Conservation (phyloP, 306 rosid genomes). For the Prunus dulcis region DNA sequence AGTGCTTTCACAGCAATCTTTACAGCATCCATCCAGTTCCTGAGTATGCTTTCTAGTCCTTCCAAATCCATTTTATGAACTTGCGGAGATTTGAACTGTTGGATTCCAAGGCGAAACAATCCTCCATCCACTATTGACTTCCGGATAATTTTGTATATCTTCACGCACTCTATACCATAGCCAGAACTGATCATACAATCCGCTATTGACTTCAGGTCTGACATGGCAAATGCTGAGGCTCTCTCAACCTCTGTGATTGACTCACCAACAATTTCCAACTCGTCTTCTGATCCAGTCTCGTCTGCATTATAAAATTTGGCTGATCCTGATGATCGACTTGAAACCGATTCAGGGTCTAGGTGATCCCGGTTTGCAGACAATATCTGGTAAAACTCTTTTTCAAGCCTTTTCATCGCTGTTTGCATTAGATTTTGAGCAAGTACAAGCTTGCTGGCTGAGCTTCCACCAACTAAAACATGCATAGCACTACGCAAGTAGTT, state of each 20-base stretch:
- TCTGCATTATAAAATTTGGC: slow-evolving; percentile 17
- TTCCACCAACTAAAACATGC: slow-evolving; percentile 27
- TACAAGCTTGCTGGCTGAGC: slow-evolving; percentile 31
- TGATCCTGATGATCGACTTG: slow-evolving; percentile 28
- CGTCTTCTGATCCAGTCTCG: slow-evolving; percentile 15
- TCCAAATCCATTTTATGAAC: slow-evolving; percentile 39
- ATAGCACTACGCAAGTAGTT: slow-evolving; percentile 30
- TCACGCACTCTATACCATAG: slow-evolving; percentile 48
- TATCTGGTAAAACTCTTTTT: slow-evolving; percentile 41
- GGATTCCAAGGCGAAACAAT: slow-evolving; percentile 36
- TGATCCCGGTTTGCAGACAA: slow-evolving; percentile 29
- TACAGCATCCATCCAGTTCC: slow-evolving; percentile 34
- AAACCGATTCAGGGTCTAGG: slow-evolving; percentile 46
- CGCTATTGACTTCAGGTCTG: slow-evolving; percentile 48
- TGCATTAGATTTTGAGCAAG: slow-evolving; percentile 52
- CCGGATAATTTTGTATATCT: slow-evolving; percentile 35
- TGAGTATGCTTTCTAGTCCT: slow-evolving; percentile 21
- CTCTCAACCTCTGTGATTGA: slow-evolving; percentile 25
- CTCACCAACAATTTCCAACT: slow-evolving; percentile 19
- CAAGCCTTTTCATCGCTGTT: slow-evolving; percentile 46
- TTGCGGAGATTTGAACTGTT: slow-evolving; percentile 33
- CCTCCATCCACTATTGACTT: slow-evolving; percentile 46
- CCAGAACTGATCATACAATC: slow-evolving; percentile 57
- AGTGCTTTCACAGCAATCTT: slow-evolving; percentile 39
- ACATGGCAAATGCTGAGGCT: slow-evolving; percentile 27